These are phyloP conservation scores for Arthonia radiata DNA, from an alignment of 495 filamentous ascomycete genomes.

Conservation along the genomic window DNA sequence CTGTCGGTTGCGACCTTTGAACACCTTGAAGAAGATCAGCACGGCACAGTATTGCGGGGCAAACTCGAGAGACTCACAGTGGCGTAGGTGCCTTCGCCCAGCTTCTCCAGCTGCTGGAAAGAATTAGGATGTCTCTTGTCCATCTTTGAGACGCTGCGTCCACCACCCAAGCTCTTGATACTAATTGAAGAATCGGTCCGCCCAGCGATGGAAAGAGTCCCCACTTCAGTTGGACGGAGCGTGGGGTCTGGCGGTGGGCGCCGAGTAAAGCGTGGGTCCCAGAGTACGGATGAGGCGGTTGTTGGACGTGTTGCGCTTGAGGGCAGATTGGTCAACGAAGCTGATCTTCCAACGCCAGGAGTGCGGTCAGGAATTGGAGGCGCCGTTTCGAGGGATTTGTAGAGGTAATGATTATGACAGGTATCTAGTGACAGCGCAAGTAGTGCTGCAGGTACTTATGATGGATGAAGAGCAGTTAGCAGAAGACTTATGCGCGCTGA, in stretches of 20 bases:
- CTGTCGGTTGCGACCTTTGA: slow-evolving; percentile 54
- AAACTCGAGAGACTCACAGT: slow-evolving; percentile 37
- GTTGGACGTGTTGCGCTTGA: no score
- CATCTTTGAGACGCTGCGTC: slow-evolving; percentile 1
- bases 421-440: no score
- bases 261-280: slow-evolving; percentile 15
- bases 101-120: slow-evolving; percentile 17
- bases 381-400: no score
- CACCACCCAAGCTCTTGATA: neutral
- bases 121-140: slow-evolving; percentile 7
- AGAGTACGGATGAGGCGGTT: slow-evolving; percentile 16
- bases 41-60: no score
- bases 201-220: slow-evolving; percentile 1
- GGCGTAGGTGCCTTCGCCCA: slow-evolving; percentile 96
- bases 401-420: no score
- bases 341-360: no score
- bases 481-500: no score
- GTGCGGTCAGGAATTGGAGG: no score
- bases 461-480: no score
- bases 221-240: slow-evolving; percentile 5
- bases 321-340: no score
- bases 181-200: slow-evolving; percentile 1
- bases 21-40: slow-evolving; percentile 10
- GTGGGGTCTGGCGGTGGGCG: slow-evolving; percentile 12
- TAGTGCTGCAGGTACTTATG: no score